Evolutionary conservation across 1,139 yeast species (phyloP).

Genomic region (Yamadazyma songkhlaensis): DNA sequence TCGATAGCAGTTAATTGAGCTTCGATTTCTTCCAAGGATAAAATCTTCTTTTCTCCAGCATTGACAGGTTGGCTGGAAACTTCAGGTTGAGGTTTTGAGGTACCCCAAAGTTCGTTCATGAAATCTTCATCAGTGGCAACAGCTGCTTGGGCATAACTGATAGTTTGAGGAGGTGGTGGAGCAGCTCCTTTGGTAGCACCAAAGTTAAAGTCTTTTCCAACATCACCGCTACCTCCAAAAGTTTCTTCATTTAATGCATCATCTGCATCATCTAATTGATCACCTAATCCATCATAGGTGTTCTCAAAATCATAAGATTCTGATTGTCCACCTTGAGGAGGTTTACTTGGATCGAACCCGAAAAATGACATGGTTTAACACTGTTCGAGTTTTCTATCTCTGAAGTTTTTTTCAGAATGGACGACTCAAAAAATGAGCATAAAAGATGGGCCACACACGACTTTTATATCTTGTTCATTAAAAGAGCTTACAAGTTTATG

Average conservation of each 20-base stretch:
- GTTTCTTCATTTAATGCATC: constrained; percentile 88
- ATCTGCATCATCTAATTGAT: constrained; percentile 62
- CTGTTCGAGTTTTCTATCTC: neutral
- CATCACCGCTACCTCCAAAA: constrained; percentile 61
- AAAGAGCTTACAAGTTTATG: no score
- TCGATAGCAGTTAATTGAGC: constrained; percentile 62
- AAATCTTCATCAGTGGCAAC: constrained; percentile 43
- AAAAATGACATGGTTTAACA: constrained; percentile 48
- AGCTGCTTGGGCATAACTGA: constrained; percentile 63
- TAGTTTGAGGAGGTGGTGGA: constrained; percentile 25
- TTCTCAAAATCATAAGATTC: constrained; percentile 73
- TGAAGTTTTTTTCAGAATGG: constrained; percentile 8
- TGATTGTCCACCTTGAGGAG: constrained; percentile 24
- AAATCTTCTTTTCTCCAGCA: constrained; percentile 40
- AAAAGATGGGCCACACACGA: constrained; percentile 3
- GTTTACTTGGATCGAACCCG: constrained; percentile 51
- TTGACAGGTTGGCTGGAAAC: constrained; percentile 10
- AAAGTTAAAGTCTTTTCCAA: constrained; percentile 77
- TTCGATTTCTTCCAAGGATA: constrained; percentile 74
- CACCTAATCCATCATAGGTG: constrained; percentile 78
- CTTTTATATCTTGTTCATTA: no score
- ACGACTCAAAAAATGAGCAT: constrained; percentile 8
- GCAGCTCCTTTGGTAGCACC: constrained; percentile 27
- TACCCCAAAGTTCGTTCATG: constrained; percentile 51
- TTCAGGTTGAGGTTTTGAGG: constrained; percentile 20